Conservation (phyloP, 192 early-diverging fungal genomes). For the Spizellomyces sp. region DNA sequence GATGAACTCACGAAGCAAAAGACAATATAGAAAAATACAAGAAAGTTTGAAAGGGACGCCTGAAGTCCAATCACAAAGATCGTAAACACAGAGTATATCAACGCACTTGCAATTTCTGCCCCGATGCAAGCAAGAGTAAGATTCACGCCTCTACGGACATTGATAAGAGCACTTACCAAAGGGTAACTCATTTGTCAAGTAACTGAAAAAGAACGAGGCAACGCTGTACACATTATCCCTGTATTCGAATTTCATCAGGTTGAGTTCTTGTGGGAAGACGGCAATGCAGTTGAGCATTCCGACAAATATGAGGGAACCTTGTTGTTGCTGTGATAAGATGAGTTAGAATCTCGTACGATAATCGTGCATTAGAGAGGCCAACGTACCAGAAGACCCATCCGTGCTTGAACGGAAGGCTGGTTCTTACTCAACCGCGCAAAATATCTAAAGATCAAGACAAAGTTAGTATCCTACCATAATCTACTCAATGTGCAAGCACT, state of each 20-base stretch:
- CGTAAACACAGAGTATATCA: conserved; percentile 34
- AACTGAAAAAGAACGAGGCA: conserved; percentile 43
- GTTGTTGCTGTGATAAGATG: conserved; percentile 35
- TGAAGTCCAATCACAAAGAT: conserved; percentile 31
- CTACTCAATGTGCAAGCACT: neutral
- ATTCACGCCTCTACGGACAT: neutral
- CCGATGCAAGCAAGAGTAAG: neutral
- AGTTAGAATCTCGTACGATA: too few relatives aligned
- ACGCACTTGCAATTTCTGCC: conserved; percentile 30
- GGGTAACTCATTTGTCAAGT: conserved; percentile 22
- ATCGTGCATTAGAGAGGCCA: too few relatives aligned
- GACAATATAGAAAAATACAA: conserved; percentile 21
- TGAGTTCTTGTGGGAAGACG: conserved; percentile 42
- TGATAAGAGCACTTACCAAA: conserved; percentile 17
- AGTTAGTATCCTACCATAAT: neutral
- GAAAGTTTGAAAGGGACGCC: conserved; percentile 29
- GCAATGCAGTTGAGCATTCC: conserved; percentile 50
- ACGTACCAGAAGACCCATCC: conserved; percentile 42
- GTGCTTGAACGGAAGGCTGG: conserved; percentile 37
- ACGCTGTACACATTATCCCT: conserved; percentile 44
- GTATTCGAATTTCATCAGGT: conserved; percentile 39
- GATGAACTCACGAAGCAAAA: conserved; percentile 17
- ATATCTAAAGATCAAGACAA: conserved; percentile 7
- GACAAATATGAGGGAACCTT: conserved; percentile 42
- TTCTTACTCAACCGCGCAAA: conserved; percentile 28